Conservation (phyloP, 1,139 yeast genomes). For the Yamadazyma spencermartinsiae region DNA sequence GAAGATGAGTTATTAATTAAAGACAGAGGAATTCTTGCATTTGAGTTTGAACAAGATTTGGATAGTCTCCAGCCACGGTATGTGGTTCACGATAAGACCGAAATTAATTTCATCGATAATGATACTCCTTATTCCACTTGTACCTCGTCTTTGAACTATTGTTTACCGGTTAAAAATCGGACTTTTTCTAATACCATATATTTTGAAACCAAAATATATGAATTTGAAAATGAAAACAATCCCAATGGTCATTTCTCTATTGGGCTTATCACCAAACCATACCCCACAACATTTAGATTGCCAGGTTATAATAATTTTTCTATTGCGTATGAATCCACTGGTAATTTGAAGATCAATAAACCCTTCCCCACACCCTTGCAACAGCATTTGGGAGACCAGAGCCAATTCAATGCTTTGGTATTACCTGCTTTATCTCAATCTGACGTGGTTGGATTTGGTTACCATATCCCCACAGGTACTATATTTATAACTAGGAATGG, state of each 20-base stretch:
- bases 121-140: conserved; percentile 48
- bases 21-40: conserved; percentile 44
- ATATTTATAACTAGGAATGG: conserved; percentile 92
- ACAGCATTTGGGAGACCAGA: conserved; percentile 50
- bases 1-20: conserved; percentile 35
- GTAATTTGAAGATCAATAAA: conserved; percentile 75
- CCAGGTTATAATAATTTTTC: conserved; percentile 87
- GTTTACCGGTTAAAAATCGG: conserved; percentile 61
- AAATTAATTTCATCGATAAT: conserved; percentile 51
- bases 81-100: conserved; percentile 64
- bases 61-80: conserved; percentile 33
- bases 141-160: conserved; percentile 54
- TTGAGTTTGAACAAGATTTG: conserved; percentile 41
- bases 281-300: conserved; percentile 70
- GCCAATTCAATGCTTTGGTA: conserved; percentile 57
- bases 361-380: conserved; percentile 60
- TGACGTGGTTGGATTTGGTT: conserved; percentile 92
- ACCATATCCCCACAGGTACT: conserved; percentile 75
- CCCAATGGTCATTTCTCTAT: conserved; percentile 61
- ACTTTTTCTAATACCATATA: conserved; percentile 60
- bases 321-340: conserved; percentile 84
- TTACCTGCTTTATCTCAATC: conserved; percentile 80
- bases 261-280: conserved; percentile 86
- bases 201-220: conserved; percentile 69
- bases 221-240: conserved; percentile 31